These are phyloP conservation scores for Basipetospora chlamydospora DNA, from an alignment of 2,329 filamentous ascomycete genomes.

Conservation along the genomic window DNA sequence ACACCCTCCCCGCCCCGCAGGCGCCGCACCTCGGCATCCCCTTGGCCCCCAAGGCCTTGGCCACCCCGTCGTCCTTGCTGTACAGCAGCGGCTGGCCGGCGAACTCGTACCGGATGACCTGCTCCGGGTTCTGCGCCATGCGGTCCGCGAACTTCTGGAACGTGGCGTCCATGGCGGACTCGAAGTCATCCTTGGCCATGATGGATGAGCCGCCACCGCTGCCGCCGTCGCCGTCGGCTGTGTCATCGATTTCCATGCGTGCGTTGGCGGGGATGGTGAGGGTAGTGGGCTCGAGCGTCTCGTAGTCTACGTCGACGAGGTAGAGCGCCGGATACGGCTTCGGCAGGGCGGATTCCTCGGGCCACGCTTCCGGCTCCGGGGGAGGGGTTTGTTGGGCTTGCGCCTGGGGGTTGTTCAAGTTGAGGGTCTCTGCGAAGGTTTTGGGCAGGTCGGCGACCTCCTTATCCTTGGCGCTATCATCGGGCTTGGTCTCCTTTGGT, in stretches of 20 bases:
- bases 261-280: slow-evolving; percentile 35
- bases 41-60: slow-evolving; percentile 38
- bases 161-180: slow-evolving; percentile 57
- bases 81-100: slow-evolving; percentile 64
- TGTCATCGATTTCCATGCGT: slow-evolving; percentile 30
- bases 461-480: slow-evolving; percentile 12
- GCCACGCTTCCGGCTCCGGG: slow-evolving; percentile 58
- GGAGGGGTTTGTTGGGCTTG: slow-evolving; percentile 15
- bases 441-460: slow-evolving; percentile 30
- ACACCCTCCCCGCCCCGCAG: slow-evolving; percentile 62
- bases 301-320: slow-evolving; percentile 80
- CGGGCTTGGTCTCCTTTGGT: slow-evolving; percentile 19
- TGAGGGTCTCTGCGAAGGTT: slow-evolving; percentile 62
- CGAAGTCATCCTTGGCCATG: slow-evolving; percentile 46
- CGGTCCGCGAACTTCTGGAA: slow-evolving; percentile 73
- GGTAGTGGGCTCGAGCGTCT: slow-evolving; percentile 56
- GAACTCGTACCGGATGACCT: slow-evolving; percentile 71
- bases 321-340: slow-evolving; percentile 61
- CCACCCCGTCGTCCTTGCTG: slow-evolving; percentile 60
- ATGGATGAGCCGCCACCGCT: slow-evolving; percentile 15
- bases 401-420: slow-evolving; percentile 43
- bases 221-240: slow-evolving; percentile 18
- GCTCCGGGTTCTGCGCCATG: slow-evolving; percentile 66
- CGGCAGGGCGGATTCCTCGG: slow-evolving; percentile 48
- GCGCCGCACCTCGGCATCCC: slow-evolving; percentile 61